Evolutionary conservation across 768 basidiomycete species (phyloP).

Genomic region (Naematelia aurantialba): DNA sequence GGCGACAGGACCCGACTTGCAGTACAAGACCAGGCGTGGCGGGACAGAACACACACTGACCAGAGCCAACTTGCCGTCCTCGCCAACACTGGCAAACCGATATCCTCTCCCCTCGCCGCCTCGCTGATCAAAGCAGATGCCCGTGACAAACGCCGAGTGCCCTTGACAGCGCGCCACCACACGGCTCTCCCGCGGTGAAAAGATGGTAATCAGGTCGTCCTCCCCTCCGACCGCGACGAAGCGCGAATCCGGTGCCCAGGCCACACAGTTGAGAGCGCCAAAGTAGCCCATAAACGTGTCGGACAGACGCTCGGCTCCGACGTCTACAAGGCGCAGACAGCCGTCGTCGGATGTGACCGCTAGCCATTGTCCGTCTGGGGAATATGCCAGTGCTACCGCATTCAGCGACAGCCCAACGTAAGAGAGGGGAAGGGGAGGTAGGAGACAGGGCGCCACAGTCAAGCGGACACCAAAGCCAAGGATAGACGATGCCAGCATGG

Average conservation of each 20-base stretch:
- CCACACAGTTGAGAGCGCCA: constrained; percentile 79
- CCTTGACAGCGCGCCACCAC: constrained; percentile 95
- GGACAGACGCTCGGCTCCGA: constrained; percentile 81
- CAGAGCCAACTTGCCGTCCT: constrained; percentile 90
- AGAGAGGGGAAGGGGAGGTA: not conserved
- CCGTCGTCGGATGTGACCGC: constrained; percentile 92
- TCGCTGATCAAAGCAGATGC: constrained; percentile 79
- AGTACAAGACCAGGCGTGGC: too few relatives aligned
- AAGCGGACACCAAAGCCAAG: not conserved
- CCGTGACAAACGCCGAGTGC: constrained; percentile 88
- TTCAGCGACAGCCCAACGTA: not conserved
- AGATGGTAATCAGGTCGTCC: constrained; percentile 91
- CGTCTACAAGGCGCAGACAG: constrained; percentile 82
- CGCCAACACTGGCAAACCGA: constrained; percentile 91
- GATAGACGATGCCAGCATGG: not conserved
- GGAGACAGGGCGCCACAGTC: too few relatives aligned
- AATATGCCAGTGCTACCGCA: constrained; percentile 76
- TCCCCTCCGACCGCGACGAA: constrained; percentile 94
- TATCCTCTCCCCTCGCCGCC: constrained; percentile 86
- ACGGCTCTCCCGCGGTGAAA: constrained; percentile 89
- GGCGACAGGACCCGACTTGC: too few relatives aligned
- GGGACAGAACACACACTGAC: constrained; percentile 61
- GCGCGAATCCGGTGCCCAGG: constrained; percentile 93
- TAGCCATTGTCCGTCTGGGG: constrained; percentile 84
- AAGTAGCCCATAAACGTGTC: constrained; percentile 96